These are phyloP conservation scores for Mitragyna speciosa DNA, from an alignment of 257 asterid species.

Conservation along the genomic window DNA sequence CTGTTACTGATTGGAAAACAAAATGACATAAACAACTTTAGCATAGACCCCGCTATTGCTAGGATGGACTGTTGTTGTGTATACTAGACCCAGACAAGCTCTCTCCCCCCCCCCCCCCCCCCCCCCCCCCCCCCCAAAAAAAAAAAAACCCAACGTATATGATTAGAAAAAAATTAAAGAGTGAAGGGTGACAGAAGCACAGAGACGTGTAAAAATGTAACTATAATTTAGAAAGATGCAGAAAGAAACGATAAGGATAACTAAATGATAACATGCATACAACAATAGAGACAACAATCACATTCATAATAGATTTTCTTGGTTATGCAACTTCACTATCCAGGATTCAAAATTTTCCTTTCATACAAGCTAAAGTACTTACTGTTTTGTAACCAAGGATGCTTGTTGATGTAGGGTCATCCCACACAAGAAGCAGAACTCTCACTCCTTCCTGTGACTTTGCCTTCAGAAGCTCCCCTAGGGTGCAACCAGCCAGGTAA, in stretches of 20 bases:
- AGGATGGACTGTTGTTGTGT: background rate
- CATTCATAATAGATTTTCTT: background rate
- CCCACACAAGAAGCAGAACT: constrained; percentile 95
- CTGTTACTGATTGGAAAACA: background rate
- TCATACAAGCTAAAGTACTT: constrained; percentile 36
- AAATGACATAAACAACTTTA: background rate
- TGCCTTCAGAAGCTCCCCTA: constrained; percentile 87
- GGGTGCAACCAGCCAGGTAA: constrained; percentile 49
- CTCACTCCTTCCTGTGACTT: constrained; percentile 99
- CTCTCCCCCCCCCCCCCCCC: too few species aligned
- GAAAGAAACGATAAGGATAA: background rate
- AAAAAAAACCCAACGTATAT: too few species aligned
- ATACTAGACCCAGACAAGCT: background rate
- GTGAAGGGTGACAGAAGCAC: background rate
- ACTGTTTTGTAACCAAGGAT: constrained; percentile 90
- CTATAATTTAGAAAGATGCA: background rate
- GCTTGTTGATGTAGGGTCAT: constrained; percentile 95
- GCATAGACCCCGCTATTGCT: background rate
- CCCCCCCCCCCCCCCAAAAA: too few species aligned
- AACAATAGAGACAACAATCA: background rate
- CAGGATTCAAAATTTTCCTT: constrained; percentile 7
- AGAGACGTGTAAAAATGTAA: background rate
- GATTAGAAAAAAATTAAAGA: background rate
- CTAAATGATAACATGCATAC: background rate
- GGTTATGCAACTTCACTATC: constrained; percentile 9